phyloP scores from a whole-genome alignment of 768 basidiomycete genomes.

The Lactifluus volemus region DNA sequence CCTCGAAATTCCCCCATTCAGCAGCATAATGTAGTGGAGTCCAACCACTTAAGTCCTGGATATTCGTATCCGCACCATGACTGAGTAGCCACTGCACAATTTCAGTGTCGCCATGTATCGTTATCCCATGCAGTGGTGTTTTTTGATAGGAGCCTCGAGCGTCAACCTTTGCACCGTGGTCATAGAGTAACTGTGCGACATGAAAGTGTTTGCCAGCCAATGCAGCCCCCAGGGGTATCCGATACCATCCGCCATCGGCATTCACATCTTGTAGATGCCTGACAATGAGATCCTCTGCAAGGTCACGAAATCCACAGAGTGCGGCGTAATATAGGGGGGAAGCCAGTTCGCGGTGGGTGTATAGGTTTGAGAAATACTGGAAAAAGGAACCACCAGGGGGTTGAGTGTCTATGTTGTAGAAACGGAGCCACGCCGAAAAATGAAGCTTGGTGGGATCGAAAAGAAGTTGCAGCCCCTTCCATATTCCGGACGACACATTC shows the following conservation, averaged over 20 bases:
- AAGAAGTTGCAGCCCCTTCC: no score
- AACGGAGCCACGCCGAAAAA: no score
- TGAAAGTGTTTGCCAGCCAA: not conserved
- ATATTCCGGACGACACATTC: not conserved
- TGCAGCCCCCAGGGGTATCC: not conserved
- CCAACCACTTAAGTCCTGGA: not conserved
- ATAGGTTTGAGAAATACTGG: not conserved
- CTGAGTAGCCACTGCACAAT: not conserved
- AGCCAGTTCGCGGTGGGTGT: not conserved
- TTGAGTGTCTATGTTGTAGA: not conserved
- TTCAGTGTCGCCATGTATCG: not conserved
- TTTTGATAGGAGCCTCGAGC: not conserved
- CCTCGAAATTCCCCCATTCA: not conserved
- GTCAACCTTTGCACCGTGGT: not conserved
- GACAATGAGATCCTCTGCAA: not conserved
- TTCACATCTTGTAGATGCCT: not conserved
- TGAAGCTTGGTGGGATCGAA: no score
- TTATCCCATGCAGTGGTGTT: not conserved
- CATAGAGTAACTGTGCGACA: not conserved
- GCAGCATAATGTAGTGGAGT: not conserved
- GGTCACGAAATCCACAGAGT: not conserved
- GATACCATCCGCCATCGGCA: not conserved
- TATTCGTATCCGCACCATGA: not conserved
- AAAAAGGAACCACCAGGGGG: not conserved
- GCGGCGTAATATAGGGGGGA: not conserved